A percentile compares a stretch with the other conserved stretches of the same genome.
Conservation (phyloP, 345 rosid species). For the Eucalyptus grandis region DNA sequence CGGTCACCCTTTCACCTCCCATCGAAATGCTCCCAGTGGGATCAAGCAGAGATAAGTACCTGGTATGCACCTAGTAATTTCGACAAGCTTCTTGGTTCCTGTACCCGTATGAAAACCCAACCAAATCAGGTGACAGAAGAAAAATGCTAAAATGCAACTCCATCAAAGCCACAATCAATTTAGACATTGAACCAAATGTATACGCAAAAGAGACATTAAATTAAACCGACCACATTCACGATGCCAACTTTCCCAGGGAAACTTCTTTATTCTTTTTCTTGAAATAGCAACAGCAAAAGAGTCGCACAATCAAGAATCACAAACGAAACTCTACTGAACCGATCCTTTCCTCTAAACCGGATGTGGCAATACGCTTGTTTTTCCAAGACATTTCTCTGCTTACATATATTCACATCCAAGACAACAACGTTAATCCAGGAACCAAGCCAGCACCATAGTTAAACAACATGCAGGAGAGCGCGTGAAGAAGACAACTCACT, state of each 20-base stretch:
- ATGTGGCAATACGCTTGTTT: neutral
- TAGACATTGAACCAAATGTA: neutral
- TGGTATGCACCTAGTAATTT: neutral
- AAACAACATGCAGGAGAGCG: neutral
- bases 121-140: neutral
- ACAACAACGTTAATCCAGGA: neutral
- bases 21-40: neutral
- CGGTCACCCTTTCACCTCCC: conserved; percentile 20
- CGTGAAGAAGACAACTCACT: neutral
- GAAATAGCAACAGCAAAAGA: neutral
- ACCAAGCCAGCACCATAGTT: neutral
- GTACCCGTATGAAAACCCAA: neutral
- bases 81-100: neutral
- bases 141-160: neutral
- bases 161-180: neutral
- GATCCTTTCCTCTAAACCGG: neutral
- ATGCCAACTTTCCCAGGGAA: neutral
- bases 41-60: neutral
- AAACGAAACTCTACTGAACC: neutral
- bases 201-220: neutral
- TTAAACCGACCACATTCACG: neutral
- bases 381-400: neutral
- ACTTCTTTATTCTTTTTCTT: neutral
- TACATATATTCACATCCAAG: neutral
- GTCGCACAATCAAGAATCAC: neutral